A percentile compares a stretch with the other conserved stretches of the same genome.
These are phyloP conservation scores for Penicillium malachiteum DNA, from an alignment of 495 filamentous ascomycete genomes.

Conservation along the genomic window DNA sequence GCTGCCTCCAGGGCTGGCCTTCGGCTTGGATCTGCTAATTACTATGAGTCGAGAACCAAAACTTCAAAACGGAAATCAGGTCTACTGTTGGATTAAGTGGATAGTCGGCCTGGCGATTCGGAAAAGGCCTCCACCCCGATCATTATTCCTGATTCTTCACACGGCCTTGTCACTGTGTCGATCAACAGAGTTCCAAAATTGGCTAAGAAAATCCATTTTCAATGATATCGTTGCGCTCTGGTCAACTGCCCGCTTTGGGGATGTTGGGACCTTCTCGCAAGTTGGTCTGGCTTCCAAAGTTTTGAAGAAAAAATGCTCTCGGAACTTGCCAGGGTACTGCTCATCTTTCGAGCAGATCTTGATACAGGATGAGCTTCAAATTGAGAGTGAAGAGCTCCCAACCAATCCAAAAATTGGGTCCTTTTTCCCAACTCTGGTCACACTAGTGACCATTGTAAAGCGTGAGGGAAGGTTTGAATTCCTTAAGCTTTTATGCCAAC, in stretches of 20 bases:
- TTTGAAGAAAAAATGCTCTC: too few species aligned
- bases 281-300: too few species aligned
- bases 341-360: not conserved
- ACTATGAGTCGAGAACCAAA: not conserved
- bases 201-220: not conserved
- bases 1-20: not conserved
- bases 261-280: not conserved
- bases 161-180: not conserved
- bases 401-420: too few species aligned
- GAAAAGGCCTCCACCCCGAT: not conserved
- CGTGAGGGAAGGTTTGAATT: not conserved
- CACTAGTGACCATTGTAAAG: not conserved
- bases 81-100: not conserved
- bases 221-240: not conserved
- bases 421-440: not conserved
- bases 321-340: too few species aligned
- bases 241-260: not conserved
- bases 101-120: not conserved
- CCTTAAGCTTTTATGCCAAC: not conserved
- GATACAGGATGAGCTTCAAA: not conserved
- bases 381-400: not conserved
- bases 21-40: not conserved
- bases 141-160: not conserved
- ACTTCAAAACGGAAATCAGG: too few species aligned
- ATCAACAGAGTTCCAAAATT: not conserved